Percentiles rank a stretch among this genome's conserved stretches.
These are phyloP conservation scores for Mortierella sp. DNA, from an alignment of 371 early-diverging fungal species.

Conservation along the genomic window DNA sequence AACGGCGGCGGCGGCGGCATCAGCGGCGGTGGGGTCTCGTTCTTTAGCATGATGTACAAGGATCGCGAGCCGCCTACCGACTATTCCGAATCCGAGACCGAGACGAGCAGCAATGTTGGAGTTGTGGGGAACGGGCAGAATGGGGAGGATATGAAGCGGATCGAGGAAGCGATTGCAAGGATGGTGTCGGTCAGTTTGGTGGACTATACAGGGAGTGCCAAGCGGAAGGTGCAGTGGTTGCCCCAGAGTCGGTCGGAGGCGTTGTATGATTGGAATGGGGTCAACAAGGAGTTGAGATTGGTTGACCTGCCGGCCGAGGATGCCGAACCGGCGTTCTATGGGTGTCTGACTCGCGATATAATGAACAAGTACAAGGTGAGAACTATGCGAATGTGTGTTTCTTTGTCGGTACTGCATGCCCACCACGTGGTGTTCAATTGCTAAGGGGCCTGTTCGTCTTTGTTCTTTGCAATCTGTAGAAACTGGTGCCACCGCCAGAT, in stretches of 20 bases:
- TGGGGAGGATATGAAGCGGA: not conserved
- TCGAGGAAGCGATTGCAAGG: slow-evolving; percentile 20
- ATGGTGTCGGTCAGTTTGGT: slow-evolving; percentile 8
- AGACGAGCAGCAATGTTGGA: not conserved
- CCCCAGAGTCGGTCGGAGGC: not conserved
- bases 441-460: not conserved
- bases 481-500: slow-evolving; percentile 27
- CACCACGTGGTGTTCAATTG: not conserved
- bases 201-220: slow-evolving; percentile 22
- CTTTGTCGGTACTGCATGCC: not conserved
- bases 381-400: too few relatives aligned
- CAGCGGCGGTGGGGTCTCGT: not conserved
- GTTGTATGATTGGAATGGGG: slow-evolving; percentile 33
- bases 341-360: slow-evolving; percentile 30
- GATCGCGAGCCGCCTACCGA: slow-evolving; percentile 28
- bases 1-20: not conserved
- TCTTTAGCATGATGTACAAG: not conserved
- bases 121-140: not conserved
- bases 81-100: slow-evolving; percentile 37
- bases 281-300: slow-evolving; percentile 26
- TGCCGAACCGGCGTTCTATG: slow-evolving; percentile 35
- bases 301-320: slow-evolving; percentile 27
- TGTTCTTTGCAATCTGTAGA: slow-evolving; percentile 1
- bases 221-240: slow-evolving; percentile 22
- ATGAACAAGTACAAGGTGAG: slow-evolving; percentile 39